These are phyloP conservation scores for Ophiostoma montium DNA, from an alignment of 2,329 filamentous ascomycete genomes.

Conservation along the genomic window DNA sequence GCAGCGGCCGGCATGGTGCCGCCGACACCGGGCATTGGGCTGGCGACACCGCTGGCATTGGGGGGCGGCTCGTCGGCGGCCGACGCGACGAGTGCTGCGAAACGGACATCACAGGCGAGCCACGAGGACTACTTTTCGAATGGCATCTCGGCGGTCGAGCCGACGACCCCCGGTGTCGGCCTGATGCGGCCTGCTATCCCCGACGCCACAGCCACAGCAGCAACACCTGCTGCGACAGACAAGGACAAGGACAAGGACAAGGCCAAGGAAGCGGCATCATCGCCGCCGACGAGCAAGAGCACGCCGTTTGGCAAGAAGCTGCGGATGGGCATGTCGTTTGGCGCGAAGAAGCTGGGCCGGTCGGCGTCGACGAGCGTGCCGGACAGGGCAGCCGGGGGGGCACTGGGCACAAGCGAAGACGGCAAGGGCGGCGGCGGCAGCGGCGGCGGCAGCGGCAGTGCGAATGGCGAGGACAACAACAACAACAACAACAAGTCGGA, in stretches of 20 bases:
- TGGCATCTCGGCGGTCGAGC: constrained; percentile 34
- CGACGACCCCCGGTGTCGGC: constrained; percentile 27
- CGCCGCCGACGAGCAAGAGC: constrained; percentile 27
- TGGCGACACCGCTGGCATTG: constrained; percentile 48
- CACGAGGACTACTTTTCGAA: constrained; percentile 67
- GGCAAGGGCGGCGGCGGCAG: constrained; percentile 50
- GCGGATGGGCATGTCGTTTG: constrained; percentile 60
- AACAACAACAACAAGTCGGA: constrained; percentile 7
- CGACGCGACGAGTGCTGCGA: constrained; percentile 18
- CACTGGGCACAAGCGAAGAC: constrained; percentile 24
- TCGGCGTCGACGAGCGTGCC: constrained; percentile 50
- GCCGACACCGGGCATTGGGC: constrained; percentile 39
- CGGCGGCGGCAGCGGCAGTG: constrained; percentile 33
- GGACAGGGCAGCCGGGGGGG: constrained; percentile 46
- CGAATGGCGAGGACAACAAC: constrained; percentile 21
- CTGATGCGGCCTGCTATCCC: constrained; percentile 26
- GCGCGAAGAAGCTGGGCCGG: constrained; percentile 70
- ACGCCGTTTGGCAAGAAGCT: constrained; percentile 75
- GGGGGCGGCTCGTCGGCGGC: constrained; percentile 19
- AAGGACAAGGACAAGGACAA: constrained; percentile 1
- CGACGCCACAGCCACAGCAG: constrained; percentile 14
- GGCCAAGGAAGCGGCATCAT: constrained; percentile 7
- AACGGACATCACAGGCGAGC: constrained; percentile 34
- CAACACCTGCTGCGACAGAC: not conserved
- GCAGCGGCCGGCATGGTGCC: not conserved